Conservation (phyloP, 2,329 filamentous ascomycete species). For the Colletotrichum sojae region DNA sequence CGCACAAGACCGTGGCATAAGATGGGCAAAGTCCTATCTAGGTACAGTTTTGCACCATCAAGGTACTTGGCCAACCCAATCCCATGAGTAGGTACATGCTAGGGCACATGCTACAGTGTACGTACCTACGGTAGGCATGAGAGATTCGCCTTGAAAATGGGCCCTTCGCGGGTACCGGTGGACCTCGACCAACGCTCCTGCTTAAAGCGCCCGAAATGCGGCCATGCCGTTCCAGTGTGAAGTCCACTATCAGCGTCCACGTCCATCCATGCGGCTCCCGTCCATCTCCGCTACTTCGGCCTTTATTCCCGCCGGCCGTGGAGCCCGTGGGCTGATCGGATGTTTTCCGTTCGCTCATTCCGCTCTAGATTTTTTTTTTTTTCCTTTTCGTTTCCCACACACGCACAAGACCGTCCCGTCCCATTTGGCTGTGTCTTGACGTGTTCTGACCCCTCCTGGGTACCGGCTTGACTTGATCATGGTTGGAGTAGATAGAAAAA, state of each 20-base stretch:
- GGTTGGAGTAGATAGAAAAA: neutral
- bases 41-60: slow-evolving; percentile 4
- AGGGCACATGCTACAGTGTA: too few species aligned
- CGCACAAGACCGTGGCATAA: neutral
- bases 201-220: slow-evolving; percentile 37
- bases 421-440: too few species aligned
- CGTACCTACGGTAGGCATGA: neutral
- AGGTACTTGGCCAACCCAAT: slow-evolving; percentile 27
- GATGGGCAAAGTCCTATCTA: neutral
- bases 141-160: slow-evolving; percentile 25
- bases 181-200: neutral
- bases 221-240: slow-evolving; percentile 26
- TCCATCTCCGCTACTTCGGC: slow-evolving; percentile 1
- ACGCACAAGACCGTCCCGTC: too few species aligned
- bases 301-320: slow-evolving; percentile 14
- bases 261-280: neutral
- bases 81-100: neutral
- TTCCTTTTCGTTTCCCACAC: neutral
- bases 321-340: slow-evolving; percentile 35
- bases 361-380: neutral
- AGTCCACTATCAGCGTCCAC: neutral
- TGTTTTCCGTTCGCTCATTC: slow-evolving; percentile 26
- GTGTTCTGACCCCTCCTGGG: too few species aligned
- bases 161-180: neutral
- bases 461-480: neutral